These are phyloP conservation scores for Anethum foeniculum DNA, from an alignment of 140 eudicot genomes.

Conservation along the genomic window DNA sequence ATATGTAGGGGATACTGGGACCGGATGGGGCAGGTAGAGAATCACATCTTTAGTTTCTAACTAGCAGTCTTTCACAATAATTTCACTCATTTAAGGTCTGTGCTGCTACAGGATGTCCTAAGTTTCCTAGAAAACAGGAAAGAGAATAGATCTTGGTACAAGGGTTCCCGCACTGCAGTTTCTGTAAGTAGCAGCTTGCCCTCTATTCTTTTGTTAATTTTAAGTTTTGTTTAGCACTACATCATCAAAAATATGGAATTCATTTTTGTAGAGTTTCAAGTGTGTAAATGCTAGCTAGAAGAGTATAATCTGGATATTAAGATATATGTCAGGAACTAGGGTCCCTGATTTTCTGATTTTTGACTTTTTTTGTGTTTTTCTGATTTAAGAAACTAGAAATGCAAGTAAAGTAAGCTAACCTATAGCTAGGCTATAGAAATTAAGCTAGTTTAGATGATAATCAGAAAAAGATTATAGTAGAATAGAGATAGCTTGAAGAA, in stretches of 20 bases:
- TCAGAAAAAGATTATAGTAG: too few species aligned
- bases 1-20: slow-evolving; percentile 77
- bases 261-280: neutral
- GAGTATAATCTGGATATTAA: neutral
- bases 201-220: neutral
- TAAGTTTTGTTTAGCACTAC: too few species aligned
- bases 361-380: too few species aligned
- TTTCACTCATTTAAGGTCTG: slow-evolving; percentile 13
- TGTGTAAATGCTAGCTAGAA: neutral
- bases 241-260: neutral
- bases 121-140: slow-evolving; percentile 75
- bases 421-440: too few species aligned
- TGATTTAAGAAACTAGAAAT: too few species aligned
- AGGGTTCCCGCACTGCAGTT: slow-evolving; percentile 63
- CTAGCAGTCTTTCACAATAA: neutral
- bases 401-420: too few species aligned
- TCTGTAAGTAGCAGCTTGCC: slow-evolving; percentile 46
- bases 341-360: too few species aligned
- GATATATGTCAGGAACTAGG: too few species aligned
- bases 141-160: slow-evolving; percentile 71
- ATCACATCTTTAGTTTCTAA: neutral
- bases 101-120: slow-evolving; percentile 56
- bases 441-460: too few species aligned
- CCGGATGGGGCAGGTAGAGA: slow-evolving; percentile 65
- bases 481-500: too few species aligned